Evolutionary conservation across 345 rosid species (phyloP).

Genomic region (Microthlaspi erraticum): DNA sequence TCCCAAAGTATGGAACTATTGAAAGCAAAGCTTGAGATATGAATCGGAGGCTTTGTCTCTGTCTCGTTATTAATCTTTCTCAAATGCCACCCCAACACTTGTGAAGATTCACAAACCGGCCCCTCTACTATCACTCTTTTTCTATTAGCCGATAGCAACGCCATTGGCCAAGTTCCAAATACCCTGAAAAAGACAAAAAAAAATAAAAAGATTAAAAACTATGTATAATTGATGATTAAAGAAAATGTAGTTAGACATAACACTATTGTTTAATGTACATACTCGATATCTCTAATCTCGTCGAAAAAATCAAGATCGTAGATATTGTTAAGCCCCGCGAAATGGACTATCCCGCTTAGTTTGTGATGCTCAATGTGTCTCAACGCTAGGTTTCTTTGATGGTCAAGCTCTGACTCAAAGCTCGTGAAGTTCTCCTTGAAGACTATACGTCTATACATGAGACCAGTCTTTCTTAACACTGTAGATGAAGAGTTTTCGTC

Average conservation of each 20-base stretch:
- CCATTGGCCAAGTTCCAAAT: slow-evolving; percentile 93
- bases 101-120: slow-evolving; percentile 79
- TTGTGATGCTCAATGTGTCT: slow-evolving; percentile 79
- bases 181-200: slow-evolving; percentile 51
- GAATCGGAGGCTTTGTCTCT: slow-evolving; percentile 54
- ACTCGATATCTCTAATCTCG: slow-evolving; percentile 81
- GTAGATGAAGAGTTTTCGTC: slow-evolving; percentile 50
- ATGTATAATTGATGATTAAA: not conserved
- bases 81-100: slow-evolving; percentile 88
- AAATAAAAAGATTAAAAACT: not conserved
- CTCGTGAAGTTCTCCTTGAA: slow-evolving; percentile 71
- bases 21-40: slow-evolving; percentile 70
- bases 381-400: slow-evolving; percentile 78
- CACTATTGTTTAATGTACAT: slow-evolving; percentile 35
- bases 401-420: slow-evolving; percentile 64
- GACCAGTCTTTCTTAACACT: slow-evolving; percentile 70
- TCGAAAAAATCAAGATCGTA: slow-evolving; percentile 87
- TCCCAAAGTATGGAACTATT: slow-evolving; percentile 89
- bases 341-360: slow-evolving; percentile 82
- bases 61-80: slow-evolving; percentile 61
- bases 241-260: not conserved
- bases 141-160: slow-evolving; percentile 65
- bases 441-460: slow-evolving; percentile 84
- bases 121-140: slow-evolving; percentile 76
- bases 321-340: slow-evolving; percentile 71